Base-by-base conservation (phyloP, 306 rosid species). In the Cucumis melo region DNA sequence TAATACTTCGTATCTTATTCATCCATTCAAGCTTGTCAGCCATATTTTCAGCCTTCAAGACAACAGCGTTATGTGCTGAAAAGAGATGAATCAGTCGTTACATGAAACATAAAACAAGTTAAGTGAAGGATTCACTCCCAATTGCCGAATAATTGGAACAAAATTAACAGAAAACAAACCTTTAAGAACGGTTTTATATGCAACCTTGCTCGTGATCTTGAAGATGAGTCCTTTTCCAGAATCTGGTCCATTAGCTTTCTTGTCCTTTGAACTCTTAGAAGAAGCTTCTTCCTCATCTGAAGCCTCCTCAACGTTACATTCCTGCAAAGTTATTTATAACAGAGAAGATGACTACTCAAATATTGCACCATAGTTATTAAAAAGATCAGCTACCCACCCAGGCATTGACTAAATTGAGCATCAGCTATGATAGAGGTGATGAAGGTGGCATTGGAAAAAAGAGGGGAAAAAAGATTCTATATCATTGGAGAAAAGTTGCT, bases 101-200 rank as follows among this genome's bases (percentile, higher is more conserved):
- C 56, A 5, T 51, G 56, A 4, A 50, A 46, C 14, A 70, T 3
- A 12, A 61, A 62, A 67, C 34, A 67, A 67, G 27, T 63, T 65
- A 39, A 65, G 19, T 11, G 64, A 27, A 38, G 46, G 66, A 66
- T 51, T 27, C 8, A 29, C 29, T 15, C 27, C 54, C 16, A 8
- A 23, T 41, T 46, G 16, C 73, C 79, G 46, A 41, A 24, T 10
- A 10, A 74, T 50, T 74, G 77, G 12, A 76, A 14, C 19, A 54
- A 51, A 51, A 16, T 59, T 23, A 46, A 60, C 38, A 41, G 53
- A 41, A 48, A 46, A 61, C 63, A 74, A 75, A 90, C 98, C 91
- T 91, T 93, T 93, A 85, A 93, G 65, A 78, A 93, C 98, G 57
- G 98, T 90, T 87, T 93, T 93, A 76, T 93, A 93, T 14, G 98